phyloP scores from a whole-genome alignment of 2,329 filamentous ascomycete species.

The Fusarium haematococcum region DNA sequence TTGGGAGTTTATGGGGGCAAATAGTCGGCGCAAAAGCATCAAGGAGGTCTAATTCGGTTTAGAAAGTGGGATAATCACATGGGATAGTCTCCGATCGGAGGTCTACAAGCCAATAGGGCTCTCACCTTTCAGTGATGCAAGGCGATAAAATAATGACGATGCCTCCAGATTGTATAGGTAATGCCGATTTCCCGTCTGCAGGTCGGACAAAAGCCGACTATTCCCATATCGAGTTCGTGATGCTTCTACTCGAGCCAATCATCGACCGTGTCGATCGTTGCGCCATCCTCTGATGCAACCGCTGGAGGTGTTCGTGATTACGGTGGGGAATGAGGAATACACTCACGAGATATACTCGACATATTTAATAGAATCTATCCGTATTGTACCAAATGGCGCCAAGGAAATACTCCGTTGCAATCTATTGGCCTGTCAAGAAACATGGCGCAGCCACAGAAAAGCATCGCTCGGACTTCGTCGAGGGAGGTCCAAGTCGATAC shows the following conservation, averaged over 20 bases:
- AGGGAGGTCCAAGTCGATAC: background rate
- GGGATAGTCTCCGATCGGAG: background rate
- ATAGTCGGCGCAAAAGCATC: background rate
- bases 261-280: background rate
- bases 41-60: background rate
- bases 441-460: background rate
- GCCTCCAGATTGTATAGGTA: background rate
- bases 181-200: background rate
- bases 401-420: background rate
- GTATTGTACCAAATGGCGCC: too few relatives aligned
- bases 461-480: background rate
- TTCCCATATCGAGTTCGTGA: background rate
- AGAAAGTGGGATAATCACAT: background rate
- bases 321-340: background rate
- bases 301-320: background rate
- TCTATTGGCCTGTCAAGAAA: background rate
- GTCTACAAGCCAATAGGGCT: background rate
- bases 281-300: background rate
- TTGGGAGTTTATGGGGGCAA: background rate
- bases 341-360: background rate
- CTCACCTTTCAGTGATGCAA: background rate
- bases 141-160: background rate
- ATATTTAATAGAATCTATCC: background rate
- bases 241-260: background rate
- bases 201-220: background rate